These are phyloP conservation scores for Coemansia pectinata DNA, from an alignment of 192 early-diverging fungal genomes.

Conservation along the genomic window DNA sequence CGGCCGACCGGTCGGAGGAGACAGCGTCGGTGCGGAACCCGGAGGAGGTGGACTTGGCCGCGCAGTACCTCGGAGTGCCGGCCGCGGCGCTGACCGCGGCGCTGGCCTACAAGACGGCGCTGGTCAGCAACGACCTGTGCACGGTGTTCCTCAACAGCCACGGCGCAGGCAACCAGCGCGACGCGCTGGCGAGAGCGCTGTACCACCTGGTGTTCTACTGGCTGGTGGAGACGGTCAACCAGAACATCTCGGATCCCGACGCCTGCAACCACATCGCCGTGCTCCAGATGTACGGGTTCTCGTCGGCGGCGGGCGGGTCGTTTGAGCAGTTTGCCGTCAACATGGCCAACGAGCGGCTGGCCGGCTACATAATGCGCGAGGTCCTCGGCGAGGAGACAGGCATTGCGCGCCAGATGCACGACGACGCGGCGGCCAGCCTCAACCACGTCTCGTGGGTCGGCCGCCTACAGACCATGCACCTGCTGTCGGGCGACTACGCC, in stretches of 20 bases:
- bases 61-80: constrained; percentile 82
- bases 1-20: constrained; percentile 68
- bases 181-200: constrained; percentile 69
- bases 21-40: constrained; percentile 76
- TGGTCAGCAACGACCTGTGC: constrained; percentile 80
- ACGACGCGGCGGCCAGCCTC: constrained; percentile 74
- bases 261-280: constrained; percentile 80
- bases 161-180: constrained; percentile 68
- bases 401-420: constrained; percentile 66
- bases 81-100: constrained; percentile 71
- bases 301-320: constrained; percentile 46
- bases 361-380: constrained; percentile 68
- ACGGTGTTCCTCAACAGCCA: constrained; percentile 78
- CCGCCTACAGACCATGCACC: constrained; percentile 34
- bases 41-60: constrained; percentile 77
- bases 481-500: constrained; percentile 3
- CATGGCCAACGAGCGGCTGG: constrained; percentile 85
- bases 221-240: constrained; percentile 81
- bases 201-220: constrained; percentile 82
- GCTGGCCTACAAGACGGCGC: constrained; percentile 80
- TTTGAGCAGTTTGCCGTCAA: constrained; percentile 75
- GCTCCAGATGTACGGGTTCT: constrained; percentile 85
- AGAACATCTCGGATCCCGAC: constrained; percentile 62
- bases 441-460: constrained; percentile 29
- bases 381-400: constrained; percentile 69